These are phyloP conservation scores for Golubevia sp. DNA, from an alignment of 1,284 basidiomycete genomes.

Conservation along the genomic window DNA sequence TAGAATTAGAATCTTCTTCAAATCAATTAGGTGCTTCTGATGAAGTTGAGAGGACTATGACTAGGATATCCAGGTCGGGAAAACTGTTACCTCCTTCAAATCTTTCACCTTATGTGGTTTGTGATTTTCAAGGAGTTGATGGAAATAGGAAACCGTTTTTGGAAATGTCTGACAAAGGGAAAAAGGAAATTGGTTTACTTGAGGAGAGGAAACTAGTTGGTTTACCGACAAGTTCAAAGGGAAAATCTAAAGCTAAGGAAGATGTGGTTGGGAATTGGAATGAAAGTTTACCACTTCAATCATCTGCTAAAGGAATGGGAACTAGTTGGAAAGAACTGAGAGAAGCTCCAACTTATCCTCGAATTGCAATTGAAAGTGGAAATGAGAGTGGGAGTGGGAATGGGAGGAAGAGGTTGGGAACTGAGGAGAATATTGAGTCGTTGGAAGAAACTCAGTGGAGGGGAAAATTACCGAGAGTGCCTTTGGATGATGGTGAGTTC, in stretches of 20 bases:
- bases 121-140: conserved; percentile 50
- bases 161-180: not conserved
- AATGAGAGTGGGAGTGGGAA: not conserved
- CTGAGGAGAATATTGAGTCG: conserved; percentile 1
- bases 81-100: conserved; percentile 10
- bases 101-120: conserved; percentile 20
- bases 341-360: not conserved
- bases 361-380: not conserved
- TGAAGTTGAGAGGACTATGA: not conserved
- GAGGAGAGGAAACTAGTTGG: not conserved
- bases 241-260: conserved; percentile 1
- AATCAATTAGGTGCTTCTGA: not conserved
- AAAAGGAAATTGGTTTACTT: conserved; percentile 2
- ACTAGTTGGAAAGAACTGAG: conserved; percentile 9
- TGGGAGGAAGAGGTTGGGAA: not conserved
- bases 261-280: conserved; percentile 11
- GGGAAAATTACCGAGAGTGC: not conserved
- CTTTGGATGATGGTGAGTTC: conserved; percentile 4
- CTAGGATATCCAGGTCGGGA: conserved; percentile 20
- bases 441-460: not conserved
- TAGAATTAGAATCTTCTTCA: conserved; percentile 8
- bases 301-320: conserved; percentile 12
- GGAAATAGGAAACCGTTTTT: conserved; percentile 16
- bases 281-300: conserved; percentile 9
- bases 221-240: conserved; percentile 2